A percentile compares a stretch with the other conserved stretches of the same genome.
phyloP scores from a whole-genome alignment of 129 eudicot genomes.

The Lonicera japonica region DNA sequence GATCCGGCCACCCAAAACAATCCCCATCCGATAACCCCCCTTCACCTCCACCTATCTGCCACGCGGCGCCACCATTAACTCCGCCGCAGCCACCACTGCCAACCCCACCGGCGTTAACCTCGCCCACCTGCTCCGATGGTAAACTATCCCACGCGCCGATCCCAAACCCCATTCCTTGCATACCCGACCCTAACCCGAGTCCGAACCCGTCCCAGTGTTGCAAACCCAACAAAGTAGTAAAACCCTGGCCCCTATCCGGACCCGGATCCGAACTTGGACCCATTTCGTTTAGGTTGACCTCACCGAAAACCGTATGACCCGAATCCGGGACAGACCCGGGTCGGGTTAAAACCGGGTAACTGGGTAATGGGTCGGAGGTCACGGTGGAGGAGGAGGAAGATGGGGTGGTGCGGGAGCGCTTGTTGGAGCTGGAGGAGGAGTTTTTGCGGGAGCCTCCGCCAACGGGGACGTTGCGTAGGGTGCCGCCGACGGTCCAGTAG shows the following conservation, averaged over 20 bases:
- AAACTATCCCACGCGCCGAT: neutral
- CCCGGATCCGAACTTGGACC: neutral
- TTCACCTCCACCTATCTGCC: constrained; percentile 20
- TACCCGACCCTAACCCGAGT: constrained; percentile 13
- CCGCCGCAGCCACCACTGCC: neutral
- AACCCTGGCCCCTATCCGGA: too few relatives aligned
- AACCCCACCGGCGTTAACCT: neutral
- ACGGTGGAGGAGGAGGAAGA: neutral
- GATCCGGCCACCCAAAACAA: constrained; percentile 27
- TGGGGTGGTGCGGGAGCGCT: constrained; percentile 18
- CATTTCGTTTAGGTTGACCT: too few relatives aligned
- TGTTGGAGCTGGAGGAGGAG: too few relatives aligned
- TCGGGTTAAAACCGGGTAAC: neutral
- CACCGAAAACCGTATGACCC: too few relatives aligned
- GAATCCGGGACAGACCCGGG: neutral
- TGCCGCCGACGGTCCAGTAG: constrained; percentile 24
- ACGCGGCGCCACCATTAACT: constrained; percentile 1
- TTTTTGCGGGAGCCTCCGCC: constrained; percentile 24
- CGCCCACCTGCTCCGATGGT: constrained; percentile 10
- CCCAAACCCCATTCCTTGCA: neutral
- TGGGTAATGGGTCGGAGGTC: neutral
- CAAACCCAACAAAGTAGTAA: constrained; percentile 5
- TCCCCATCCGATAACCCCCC: constrained; percentile 19
- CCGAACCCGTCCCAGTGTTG: constrained; percentile 15
- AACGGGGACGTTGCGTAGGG: constrained; percentile 1